Percentiles rank a stretch among this genome's conserved stretches.
Evolutionary conservation across 2,329 filamentous ascomycete genomes (phyloP).

Genomic region (Tricladium varicosporioides): DNA sequence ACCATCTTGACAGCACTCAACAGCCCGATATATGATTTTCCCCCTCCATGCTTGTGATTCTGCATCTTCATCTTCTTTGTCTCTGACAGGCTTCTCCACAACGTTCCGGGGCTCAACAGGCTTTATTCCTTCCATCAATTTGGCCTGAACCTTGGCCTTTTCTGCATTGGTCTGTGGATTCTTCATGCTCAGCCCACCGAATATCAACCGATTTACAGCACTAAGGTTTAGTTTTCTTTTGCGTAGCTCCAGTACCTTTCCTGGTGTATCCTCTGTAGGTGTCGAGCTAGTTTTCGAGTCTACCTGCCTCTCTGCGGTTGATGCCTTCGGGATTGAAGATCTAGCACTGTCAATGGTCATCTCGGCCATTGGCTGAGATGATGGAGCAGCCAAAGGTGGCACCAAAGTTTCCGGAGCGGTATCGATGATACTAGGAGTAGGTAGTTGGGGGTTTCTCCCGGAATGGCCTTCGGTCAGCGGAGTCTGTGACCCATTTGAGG

Average conservation of each 20-base stretch:
- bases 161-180: conserved; percentile 68
- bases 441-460: background rate
- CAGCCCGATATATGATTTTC: conserved; percentile 72
- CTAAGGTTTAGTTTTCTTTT: conserved; percentile 49
- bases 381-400: background rate
- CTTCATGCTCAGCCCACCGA: conserved; percentile 69
- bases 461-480: background rate
- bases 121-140: conserved; percentile 54
- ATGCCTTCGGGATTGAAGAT: too few species aligned
- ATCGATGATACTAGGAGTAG: background rate
- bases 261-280: conserved; percentile 9
- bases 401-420: background rate
- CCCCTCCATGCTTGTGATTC: conserved; percentile 68
- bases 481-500: background rate
- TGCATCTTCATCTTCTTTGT: conserved; percentile 37
- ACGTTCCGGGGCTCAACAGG: conserved; percentile 36
- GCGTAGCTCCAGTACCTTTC: conserved; percentile 15
- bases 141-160: conserved; percentile 59
- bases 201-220: conserved; percentile 66
- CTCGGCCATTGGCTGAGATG: background rate
- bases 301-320: background rate
- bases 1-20: conserved; percentile 77
- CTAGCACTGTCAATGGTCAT: too few species aligned
- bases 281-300: conserved; percentile 7
- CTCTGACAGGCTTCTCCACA: conserved; percentile 11